Percentiles rank a stretch among this genome's conserved stretches.
phyloP scores from a whole-genome alignment of 2,329 filamentous ascomycete species.

The Coleophoma cylindrospora region DNA sequence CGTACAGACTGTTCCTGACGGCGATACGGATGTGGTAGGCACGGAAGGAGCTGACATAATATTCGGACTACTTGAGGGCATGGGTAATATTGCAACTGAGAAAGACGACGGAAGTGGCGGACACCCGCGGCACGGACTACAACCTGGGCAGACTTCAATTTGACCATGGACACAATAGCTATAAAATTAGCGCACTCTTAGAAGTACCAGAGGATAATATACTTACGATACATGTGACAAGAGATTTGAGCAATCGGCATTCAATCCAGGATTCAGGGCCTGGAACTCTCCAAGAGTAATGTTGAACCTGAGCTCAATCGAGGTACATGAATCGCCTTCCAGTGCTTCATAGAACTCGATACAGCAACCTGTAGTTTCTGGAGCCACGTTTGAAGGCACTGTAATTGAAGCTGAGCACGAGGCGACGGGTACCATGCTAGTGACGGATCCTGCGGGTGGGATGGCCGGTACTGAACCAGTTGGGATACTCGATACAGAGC shows the following conservation, averaged over 20 bases:
- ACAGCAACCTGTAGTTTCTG: background rate
- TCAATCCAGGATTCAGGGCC: background rate
- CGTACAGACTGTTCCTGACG: background rate
- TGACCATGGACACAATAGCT: background rate
- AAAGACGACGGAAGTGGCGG: background rate
- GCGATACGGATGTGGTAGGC: background rate
- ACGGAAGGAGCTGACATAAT: background rate
- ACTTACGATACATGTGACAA: background rate
- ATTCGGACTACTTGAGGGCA: background rate
- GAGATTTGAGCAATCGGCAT: background rate
- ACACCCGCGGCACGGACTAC: background rate
- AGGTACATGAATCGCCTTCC: background rate
- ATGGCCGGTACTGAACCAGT: background rate
- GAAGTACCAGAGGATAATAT: background rate
- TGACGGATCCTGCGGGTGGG: background rate
- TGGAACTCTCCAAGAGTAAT: background rate
- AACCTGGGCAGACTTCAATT: background rate
- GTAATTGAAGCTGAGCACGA: background rate
- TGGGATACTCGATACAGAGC: no score
- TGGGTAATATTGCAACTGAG: background rate
- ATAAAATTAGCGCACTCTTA: background rate
- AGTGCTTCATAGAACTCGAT: background rate
- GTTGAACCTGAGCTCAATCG: background rate
- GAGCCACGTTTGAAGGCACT: background rate
- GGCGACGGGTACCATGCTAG: background rate